Conservation (phyloP, 2,329 filamentous ascomycete genomes). For the Cryoendolithus antarcticus region DNA sequence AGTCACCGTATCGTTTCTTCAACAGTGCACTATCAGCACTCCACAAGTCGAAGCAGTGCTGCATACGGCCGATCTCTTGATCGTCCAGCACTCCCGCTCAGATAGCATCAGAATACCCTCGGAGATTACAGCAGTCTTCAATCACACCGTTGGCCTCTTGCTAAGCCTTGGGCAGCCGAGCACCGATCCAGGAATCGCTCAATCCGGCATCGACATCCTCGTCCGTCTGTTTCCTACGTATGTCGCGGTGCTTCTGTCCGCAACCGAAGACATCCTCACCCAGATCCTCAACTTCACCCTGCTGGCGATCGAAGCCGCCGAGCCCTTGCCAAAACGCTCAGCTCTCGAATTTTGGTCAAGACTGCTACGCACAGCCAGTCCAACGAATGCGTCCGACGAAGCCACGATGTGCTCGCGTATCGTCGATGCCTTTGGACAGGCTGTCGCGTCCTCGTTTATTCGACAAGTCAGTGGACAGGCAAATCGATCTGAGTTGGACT, state of each 20-base stretch:
- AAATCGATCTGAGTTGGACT: constrained; percentile 59
- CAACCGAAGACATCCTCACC: constrained; percentile 46
- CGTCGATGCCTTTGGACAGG: constrained; percentile 48
- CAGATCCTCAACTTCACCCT: constrained; percentile 62
- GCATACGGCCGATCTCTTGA: constrained; percentile 58
- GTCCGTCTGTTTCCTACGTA: constrained; percentile 51
- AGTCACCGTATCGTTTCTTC: constrained; percentile 51
- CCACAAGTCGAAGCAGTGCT: constrained; percentile 58
- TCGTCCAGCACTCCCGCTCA: constrained; percentile 30
- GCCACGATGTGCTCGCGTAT: constrained; percentile 20
- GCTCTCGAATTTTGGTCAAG: constrained; percentile 65
- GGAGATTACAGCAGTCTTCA: constrained; percentile 42
- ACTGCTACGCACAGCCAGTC: constrained; percentile 29
- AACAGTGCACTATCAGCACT: constrained; percentile 42
- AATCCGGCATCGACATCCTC: constrained; percentile 62
- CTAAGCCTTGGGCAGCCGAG: constrained; percentile 49
- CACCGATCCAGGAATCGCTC: constrained; percentile 58
- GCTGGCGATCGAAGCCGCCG: constrained; percentile 55
- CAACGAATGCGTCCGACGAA: constrained; percentile 10
- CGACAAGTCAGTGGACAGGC: constrained; percentile 57
- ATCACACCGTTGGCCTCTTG: constrained; percentile 52
- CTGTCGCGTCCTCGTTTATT: constrained; percentile 47
- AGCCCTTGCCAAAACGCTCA: constrained; percentile 63
- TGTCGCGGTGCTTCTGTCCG: constrained; percentile 49
- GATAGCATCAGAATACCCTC: constrained; percentile 31